Base-by-base conservation (phyloP, 352 stramenopile species). In the Phytophthora sojae region DNA sequence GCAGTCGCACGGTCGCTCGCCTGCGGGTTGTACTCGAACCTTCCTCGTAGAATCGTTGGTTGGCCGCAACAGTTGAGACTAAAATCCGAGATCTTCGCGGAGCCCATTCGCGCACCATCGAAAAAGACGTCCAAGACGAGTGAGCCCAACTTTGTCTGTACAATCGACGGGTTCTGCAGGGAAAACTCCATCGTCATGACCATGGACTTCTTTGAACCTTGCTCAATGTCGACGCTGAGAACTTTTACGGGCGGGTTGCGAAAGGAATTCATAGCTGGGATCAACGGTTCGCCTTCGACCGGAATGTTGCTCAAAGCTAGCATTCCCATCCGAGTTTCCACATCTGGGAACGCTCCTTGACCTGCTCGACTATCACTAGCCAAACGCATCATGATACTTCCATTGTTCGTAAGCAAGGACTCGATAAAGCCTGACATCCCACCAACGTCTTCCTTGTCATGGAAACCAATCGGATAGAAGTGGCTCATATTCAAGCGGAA, bases 181-280 rank as follows among this genome's bases (percentile, higher is more conserved):
- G 79, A 76, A 68, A 96, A 91, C 37, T 76, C 65, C 88, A 96
- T 93, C 56, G 61, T 71, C 70, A 94, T 79, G 7, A 80, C 64
- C 79, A 94, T 90, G 6, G 75, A 81, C 12, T 68, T 62, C 17
- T 35, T 50, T 8, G 81, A 75, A 4, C 88, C 88, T 42, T 70
- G 69, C 21, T 83, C 57, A 45, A 96, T 96, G 58, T 96, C 83
- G 29, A 96, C 73, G 55, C 56, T 73, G 12, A 90, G 61, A 7
- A 96, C 70, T 23, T 82, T 77, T 4, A 96, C 84, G 2, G 86
- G 86, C 14, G 83, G 84, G 5, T 88, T 57, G 4, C 64, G 67
- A 63, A 96, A 94, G 6, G 81, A 91, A 61, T 94, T 73, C 86
- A 96, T 94, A 4, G 75, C 85, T 42, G 82, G 68, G 30, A 96